Evolutionary conservation across 768 basidiomycete genomes (phyloP).

Genomic region (Lentinula aciculospora): DNA sequence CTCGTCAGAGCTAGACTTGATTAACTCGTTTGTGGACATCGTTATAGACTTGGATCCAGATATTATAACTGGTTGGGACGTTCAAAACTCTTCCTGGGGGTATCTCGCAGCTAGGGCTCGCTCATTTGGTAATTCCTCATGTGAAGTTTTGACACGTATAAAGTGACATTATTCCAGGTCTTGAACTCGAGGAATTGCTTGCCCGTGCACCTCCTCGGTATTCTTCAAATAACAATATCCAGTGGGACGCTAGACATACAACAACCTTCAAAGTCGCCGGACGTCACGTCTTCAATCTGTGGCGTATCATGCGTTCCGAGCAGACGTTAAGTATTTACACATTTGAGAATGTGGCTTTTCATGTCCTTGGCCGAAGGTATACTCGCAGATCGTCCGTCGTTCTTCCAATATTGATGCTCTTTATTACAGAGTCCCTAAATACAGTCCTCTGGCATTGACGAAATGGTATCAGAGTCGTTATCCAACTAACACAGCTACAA

Average conservation of each 20-base stretch:
- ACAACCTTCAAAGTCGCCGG: conserved; percentile 84
- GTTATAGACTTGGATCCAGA: conserved; percentile 84
- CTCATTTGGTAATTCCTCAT: conserved; percentile 41
- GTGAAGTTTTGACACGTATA: too few relatives aligned
- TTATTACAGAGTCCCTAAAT: conserved; percentile 64
- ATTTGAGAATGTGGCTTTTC: conserved; percentile 86
- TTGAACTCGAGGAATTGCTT: conserved; percentile 68
- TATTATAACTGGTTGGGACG: conserved; percentile 88
- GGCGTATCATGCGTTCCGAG: conserved; percentile 89
- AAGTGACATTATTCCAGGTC: conserved; percentile 53
- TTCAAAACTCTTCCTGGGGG: conserved; percentile 87
- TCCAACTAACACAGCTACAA: conserved; percentile 46
- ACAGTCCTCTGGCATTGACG: conserved; percentile 55
- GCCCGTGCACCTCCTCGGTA: conserved; percentile 62
- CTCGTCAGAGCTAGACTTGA: conserved; percentile 68
- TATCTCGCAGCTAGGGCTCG: conserved; percentile 70
- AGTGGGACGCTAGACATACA: conserved; percentile 70
- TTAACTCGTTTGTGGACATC: conserved; percentile 72
- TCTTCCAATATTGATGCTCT: conserved; percentile 1
- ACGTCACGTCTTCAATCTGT: conserved; percentile 87
- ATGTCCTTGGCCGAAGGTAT: conserved; percentile 72
- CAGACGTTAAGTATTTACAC: conserved; percentile 73
- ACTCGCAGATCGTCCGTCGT: conserved; percentile 8
- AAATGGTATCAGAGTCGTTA: conserved; percentile 60
- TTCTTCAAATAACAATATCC: conserved; percentile 34